These are phyloP conservation scores for Hydnomerulius pinastri DNA, from an alignment of 768 basidiomycete genomes.

Conservation along the genomic window DNA sequence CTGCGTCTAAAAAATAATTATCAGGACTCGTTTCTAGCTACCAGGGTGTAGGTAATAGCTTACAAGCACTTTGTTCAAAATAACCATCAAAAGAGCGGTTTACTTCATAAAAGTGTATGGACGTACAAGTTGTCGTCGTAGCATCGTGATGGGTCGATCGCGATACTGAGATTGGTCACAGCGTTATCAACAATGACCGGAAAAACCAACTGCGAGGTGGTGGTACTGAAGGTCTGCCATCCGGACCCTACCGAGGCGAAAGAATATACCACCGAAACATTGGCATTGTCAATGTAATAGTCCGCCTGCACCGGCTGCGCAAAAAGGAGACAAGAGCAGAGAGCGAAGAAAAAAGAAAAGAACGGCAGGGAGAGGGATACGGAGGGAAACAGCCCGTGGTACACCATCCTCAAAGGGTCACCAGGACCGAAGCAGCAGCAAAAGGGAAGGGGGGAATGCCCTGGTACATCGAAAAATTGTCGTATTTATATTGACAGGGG, in stretches of 20 bases:
- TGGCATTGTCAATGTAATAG: constrained; percentile 25
- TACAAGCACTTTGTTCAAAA: constrained; percentile 16
- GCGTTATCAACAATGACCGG: constrained; percentile 18
- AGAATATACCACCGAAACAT: constrained; percentile 20
- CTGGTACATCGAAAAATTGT: too few relatives aligned
- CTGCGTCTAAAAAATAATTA: constrained; percentile 9
- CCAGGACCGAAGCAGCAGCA: too few relatives aligned
- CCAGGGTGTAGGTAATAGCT: background rate
- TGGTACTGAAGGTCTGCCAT: constrained; percentile 13
- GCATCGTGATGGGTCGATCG: constrained; percentile 18
- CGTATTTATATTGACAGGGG: too few relatives aligned
- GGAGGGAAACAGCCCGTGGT: background rate
- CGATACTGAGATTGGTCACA: constrained; percentile 18
- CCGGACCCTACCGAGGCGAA: constrained; percentile 14
- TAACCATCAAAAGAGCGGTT: background rate
- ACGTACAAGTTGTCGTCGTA: constrained; percentile 30
- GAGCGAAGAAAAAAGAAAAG: too few relatives aligned
- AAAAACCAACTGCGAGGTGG: background rate
- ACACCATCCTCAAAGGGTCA: constrained; percentile 12
- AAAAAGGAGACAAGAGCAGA: constrained; percentile 19
- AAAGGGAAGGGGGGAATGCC: too few relatives aligned
- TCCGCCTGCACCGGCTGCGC: constrained; percentile 19
- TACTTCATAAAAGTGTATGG: background rate
- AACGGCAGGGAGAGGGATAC: too few relatives aligned
- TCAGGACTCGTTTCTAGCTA: background rate